phyloP scores from a whole-genome alignment of 257 asterid genomes.

The Lithospermum erythrorhizon region DNA sequence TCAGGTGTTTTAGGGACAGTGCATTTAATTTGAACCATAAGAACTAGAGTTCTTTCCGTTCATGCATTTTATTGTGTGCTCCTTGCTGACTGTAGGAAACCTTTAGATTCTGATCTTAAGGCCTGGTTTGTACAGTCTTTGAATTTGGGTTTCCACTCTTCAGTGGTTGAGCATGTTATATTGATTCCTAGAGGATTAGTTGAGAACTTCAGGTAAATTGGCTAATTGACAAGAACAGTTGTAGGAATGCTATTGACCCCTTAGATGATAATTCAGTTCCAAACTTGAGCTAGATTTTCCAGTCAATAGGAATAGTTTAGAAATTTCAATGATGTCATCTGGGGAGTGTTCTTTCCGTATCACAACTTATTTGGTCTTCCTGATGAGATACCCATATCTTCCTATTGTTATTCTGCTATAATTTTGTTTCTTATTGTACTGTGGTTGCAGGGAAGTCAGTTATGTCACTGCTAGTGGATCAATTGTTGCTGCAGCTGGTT shows the following conservation, averaged over 20 bases:
- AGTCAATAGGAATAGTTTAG: background rate
- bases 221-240: background rate
- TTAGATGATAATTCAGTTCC: background rate
- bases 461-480: slow-evolving; percentile 94
- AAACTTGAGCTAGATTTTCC: background rate
- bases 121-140: background rate
- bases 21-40: background rate
- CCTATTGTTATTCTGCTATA: background rate
- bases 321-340: background rate
- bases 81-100: background rate
- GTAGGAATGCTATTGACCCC: background rate
- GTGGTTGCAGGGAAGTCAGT: slow-evolving; percentile 65
- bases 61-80: background rate
- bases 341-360: background rate
- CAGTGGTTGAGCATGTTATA: background rate
- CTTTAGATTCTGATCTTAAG: background rate
- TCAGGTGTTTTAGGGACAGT: background rate
- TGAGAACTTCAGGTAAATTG: background rate
- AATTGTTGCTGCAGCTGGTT: slow-evolving; percentile 90
- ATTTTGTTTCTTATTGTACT: background rate
- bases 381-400: background rate
- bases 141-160: background rate
- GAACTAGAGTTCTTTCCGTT: no score
- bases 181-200: background rate
- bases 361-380: background rate